These are phyloP conservation scores for Monilinia fructigena DNA, from an alignment of 2,329 filamentous ascomycete species.

Conservation along the genomic window DNA sequence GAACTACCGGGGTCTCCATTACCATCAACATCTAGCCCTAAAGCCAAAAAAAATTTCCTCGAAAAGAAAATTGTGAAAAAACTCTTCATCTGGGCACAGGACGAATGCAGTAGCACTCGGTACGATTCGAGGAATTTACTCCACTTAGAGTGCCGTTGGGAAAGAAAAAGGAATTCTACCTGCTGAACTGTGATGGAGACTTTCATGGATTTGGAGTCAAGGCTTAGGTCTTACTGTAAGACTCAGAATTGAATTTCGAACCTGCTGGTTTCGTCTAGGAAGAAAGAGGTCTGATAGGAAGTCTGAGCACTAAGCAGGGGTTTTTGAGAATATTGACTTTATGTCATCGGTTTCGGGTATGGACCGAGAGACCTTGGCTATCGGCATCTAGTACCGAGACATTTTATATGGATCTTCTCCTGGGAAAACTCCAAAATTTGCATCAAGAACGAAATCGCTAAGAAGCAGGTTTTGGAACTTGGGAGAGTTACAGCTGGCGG, in stretches of 20 bases:
- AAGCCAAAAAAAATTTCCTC: not conserved
- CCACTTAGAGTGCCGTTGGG: not conserved
- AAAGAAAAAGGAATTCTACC: not conserved
- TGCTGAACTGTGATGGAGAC: not conserved
- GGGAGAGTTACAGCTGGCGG: not conserved
- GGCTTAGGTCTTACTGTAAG: not conserved
- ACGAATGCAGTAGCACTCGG: not conserved
- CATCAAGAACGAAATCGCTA: slow-evolving; percentile 10
- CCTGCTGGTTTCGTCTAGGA: not conserved
- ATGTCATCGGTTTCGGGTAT: not conserved
- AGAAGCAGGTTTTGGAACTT: slow-evolving; percentile 12
- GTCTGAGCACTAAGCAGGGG: not conserved
- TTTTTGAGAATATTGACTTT: not conserved
- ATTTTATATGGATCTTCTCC: not conserved
- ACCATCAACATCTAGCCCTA: not conserved
- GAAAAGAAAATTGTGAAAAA: not conserved
- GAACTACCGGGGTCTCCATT: slow-evolving; percentile 1
- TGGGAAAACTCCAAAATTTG: not conserved
- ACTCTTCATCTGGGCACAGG: not conserved
- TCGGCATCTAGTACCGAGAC: slow-evolving; percentile 12
- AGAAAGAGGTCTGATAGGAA: not conserved
- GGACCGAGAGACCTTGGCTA: slow-evolving; percentile 6
- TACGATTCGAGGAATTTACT: not conserved
- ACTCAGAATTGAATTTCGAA: not conserved
- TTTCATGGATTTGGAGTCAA: not conserved